phyloP scores from a whole-genome alignment of 2,329 filamentous ascomycete species.

The Curvularia sp. region DNA sequence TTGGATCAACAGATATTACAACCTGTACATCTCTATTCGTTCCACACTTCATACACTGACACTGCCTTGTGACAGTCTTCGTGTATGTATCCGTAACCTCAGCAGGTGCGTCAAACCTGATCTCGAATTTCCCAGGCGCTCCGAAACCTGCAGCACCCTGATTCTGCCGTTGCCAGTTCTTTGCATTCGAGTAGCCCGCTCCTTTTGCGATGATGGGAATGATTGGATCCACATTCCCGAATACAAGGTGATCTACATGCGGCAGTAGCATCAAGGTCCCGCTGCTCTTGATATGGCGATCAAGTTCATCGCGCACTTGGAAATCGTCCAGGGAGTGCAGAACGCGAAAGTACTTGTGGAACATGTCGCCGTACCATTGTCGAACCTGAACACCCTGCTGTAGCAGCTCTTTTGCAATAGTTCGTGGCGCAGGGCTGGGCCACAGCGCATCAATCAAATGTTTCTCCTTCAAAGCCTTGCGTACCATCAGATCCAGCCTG shows the following conservation, averaged over 20 bases:
- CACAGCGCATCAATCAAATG: slow-evolving; percentile 48
- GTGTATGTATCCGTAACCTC: slow-evolving; percentile 42
- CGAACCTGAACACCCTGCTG: slow-evolving; percentile 46
- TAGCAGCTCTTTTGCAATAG: slow-evolving; percentile 37
- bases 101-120: slow-evolving; percentile 44
- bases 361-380: slow-evolving; percentile 50
- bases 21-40: slow-evolving; percentile 46
- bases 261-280: slow-evolving; percentile 47
- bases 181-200: slow-evolving; percentile 40
- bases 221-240: slow-evolving; percentile 46
- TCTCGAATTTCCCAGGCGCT: slow-evolving; percentile 43
- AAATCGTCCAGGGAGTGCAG: slow-evolving; percentile 45
- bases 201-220: slow-evolving; percentile 45
- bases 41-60: slow-evolving; percentile 48
- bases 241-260: slow-evolving; percentile 44
- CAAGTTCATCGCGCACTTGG: slow-evolving; percentile 41
- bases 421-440: slow-evolving; percentile 43
- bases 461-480: slow-evolving; percentile 50
- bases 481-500: slow-evolving; percentile 46
- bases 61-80: slow-evolving; percentile 42
- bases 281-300: slow-evolving; percentile 39
- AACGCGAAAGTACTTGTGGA: slow-evolving; percentile 46
- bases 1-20: slow-evolving; percentile 45
- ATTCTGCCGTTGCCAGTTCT: slow-evolving; percentile 27
- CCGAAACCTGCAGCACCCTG: slow-evolving; percentile 31